Evolutionary conservation across 495 filamentous ascomycete species (phyloP).

Genomic region (Hyaloscypha variabilis): DNA sequence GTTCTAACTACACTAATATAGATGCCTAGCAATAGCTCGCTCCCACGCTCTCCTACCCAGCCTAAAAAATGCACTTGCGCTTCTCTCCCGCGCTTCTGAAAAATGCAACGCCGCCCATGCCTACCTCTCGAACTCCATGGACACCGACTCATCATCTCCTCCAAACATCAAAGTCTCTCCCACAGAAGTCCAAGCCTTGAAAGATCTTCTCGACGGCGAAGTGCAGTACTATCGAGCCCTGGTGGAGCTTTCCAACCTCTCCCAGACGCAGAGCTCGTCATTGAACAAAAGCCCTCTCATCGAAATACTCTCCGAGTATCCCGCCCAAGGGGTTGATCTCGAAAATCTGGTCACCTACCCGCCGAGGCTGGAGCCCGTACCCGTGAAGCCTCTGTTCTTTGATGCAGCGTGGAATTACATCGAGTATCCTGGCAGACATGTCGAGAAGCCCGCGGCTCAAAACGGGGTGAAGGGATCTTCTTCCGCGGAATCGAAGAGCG

Average conservation of each 20-base stretch:
- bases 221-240: conserved; percentile 79
- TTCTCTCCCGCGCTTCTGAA: conserved; percentile 63
- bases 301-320: conserved; percentile 74
- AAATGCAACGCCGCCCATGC: conserved; percentile 46
- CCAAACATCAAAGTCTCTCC: conserved; percentile 64
- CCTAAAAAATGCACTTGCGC: conserved; percentile 80
- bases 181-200: conserved; percentile 56
- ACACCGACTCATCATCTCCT: conserved; percentile 35
- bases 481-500: conserved; percentile 33
- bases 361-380: conserved; percentile 77
- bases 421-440: conserved; percentile 74
- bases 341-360: conserved; percentile 84
- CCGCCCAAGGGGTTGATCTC: conserved; percentile 64
- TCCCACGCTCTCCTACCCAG: conserved; percentile 78
- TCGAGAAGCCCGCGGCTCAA: conserved; percentile 17
- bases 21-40: conserved; percentile 82
- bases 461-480: conserved; percentile 30
- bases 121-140: conserved; percentile 37
- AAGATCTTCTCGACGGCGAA: conserved; percentile 62
- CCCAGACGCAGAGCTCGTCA: conserved; percentile 34
- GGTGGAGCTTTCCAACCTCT: conserved; percentile 72
- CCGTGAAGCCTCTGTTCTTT: conserved; percentile 94
- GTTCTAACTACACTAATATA: conserved; percentile 37
- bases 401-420: conserved; percentile 99
- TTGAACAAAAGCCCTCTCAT: conserved; percentile 52